Conservation (phyloP, 495 filamentous ascomycete genomes). For the Xylaria castorea region DNA sequence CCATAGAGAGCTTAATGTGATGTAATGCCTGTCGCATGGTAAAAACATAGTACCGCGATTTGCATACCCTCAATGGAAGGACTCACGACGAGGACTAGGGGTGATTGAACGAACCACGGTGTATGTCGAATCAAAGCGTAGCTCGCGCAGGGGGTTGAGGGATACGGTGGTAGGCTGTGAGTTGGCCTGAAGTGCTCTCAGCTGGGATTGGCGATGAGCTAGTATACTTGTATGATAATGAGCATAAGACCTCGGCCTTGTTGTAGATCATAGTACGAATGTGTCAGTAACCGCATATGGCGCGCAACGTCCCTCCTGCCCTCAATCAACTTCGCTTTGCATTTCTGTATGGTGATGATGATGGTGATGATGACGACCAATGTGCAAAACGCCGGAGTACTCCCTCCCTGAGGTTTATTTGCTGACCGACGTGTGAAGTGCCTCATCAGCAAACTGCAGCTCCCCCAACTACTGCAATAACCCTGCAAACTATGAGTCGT, state of each 20-base stretch:
- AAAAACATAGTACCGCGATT: not conserved
- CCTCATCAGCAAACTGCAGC: conserved; percentile 1
- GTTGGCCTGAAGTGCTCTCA: not conserved
- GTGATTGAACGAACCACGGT: not conserved
- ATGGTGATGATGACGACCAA: too few relatives aligned
- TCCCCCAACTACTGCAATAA: not conserved
- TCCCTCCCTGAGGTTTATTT: conserved; percentile 4
- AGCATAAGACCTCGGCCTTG: not conserved
- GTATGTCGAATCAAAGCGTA: conserved; percentile 15
- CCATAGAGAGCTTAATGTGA: conserved; percentile 4
- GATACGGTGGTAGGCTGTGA: not conserved
- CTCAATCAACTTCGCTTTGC: not conserved
- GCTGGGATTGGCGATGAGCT: not conserved
- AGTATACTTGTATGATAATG: conserved; percentile 2
- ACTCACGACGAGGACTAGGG: not conserved
- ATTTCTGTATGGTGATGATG: not conserved
- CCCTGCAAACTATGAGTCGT: not conserved
- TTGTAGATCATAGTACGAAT: conserved; percentile 10
- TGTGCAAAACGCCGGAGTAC: not conserved
- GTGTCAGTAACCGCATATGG: conserved; percentile 3
- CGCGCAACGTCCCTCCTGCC: not conserved
- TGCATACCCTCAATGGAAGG: conserved; percentile 13
- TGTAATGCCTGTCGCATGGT: not conserved
- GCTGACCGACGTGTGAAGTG: not conserved
- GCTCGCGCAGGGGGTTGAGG: not conserved